A percentile compares a stretch with the other conserved stretches of the same genome.
These are phyloP conservation scores for Lantana camara DNA, from an alignment of 257 asterid genomes.

Conservation along the genomic window DNA sequence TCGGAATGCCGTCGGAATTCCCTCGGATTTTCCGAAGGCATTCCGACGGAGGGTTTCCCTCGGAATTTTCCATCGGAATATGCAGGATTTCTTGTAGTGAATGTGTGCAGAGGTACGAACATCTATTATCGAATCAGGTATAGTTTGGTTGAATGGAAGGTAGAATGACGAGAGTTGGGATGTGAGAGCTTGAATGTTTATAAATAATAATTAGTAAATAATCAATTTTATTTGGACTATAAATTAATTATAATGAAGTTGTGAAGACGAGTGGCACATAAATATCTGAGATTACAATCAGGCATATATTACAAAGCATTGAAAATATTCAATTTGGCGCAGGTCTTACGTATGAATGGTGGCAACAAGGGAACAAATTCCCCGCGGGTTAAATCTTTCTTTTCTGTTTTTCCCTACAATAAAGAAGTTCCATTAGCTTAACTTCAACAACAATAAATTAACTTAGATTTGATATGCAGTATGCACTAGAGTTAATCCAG, in stretches of 20 bases:
- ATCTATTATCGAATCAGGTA: too few relatives aligned
- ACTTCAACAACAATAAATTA: conserved; percentile 5
- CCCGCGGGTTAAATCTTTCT: conserved; percentile 22
- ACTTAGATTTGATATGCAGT: conserved; percentile 16
- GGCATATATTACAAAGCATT: conserved; percentile 22
- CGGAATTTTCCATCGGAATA: too few relatives aligned
- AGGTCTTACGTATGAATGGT: conserved; percentile 34
- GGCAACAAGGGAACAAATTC: conserved; percentile 44
- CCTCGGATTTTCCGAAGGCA: too few relatives aligned
- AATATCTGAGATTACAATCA: conserved; percentile 14
- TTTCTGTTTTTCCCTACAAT: neutral
- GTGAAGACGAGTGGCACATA: conserved; percentile 15
- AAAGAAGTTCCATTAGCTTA: conserved; percentile 18
- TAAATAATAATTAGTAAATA: too few relatives aligned
- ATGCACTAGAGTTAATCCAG: neutral
- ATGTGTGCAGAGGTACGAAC: too few relatives aligned
- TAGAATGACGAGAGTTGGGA: too few relatives aligned
- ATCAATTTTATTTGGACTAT: too few relatives aligned
- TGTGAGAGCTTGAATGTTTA: too few relatives aligned
- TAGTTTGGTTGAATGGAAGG: too few relatives aligned
- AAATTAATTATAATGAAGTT: conserved; percentile 18
- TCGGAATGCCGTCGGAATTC: too few relatives aligned
- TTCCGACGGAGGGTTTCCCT: too few relatives aligned
- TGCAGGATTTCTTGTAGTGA: too few relatives aligned
- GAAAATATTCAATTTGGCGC: conserved; percentile 5